A percentile compares a stretch with the other conserved stretches of the same genome.
Conservation (phyloP, 352 stramenopile species). For the Phytopythium montanum region DNA sequence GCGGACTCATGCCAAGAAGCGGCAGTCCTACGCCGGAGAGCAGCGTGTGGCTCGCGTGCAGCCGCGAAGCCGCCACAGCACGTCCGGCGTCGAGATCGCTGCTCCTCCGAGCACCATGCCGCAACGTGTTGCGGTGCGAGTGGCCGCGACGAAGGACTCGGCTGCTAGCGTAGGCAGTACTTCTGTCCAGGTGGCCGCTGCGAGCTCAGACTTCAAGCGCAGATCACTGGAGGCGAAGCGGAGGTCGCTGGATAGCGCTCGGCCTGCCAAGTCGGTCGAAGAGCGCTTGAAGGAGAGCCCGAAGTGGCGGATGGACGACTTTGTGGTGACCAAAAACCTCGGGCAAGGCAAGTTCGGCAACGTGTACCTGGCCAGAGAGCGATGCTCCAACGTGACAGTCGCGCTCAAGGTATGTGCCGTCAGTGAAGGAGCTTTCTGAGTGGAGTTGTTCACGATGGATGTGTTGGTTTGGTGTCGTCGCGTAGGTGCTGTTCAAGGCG, state of each 20-base stretch:
- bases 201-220: not conserved
- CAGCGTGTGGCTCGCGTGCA: not conserved
- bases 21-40: constrained; percentile 7
- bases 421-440: not conserved
- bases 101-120: constrained; percentile 15
- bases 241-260: constrained; percentile 43
- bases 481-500: constrained; percentile 66
- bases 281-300: constrained; percentile 44
- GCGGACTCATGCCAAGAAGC: not conserved
- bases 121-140: constrained; percentile 35
- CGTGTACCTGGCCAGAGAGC: constrained; percentile 79
- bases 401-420: constrained; percentile 62
- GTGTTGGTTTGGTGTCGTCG: not conserved
- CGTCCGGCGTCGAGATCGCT: not conserved
- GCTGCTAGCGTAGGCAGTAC: constrained; percentile 12
- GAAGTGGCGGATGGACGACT: constrained; percentile 79
- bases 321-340: constrained; percentile 71
- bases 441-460: not conserved
- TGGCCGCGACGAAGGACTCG: constrained; percentile 13
- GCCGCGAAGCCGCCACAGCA: constrained; percentile 4
- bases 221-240: constrained; percentile 15
- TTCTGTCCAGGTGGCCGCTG: not conserved
- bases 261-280: constrained; percentile 29
- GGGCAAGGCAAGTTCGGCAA: constrained; percentile 87
- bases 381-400: constrained; percentile 55